These are phyloP conservation scores for Penicillium psychrofluorescens DNA, from an alignment of 495 filamentous ascomycete species.

Conservation along the genomic window DNA sequence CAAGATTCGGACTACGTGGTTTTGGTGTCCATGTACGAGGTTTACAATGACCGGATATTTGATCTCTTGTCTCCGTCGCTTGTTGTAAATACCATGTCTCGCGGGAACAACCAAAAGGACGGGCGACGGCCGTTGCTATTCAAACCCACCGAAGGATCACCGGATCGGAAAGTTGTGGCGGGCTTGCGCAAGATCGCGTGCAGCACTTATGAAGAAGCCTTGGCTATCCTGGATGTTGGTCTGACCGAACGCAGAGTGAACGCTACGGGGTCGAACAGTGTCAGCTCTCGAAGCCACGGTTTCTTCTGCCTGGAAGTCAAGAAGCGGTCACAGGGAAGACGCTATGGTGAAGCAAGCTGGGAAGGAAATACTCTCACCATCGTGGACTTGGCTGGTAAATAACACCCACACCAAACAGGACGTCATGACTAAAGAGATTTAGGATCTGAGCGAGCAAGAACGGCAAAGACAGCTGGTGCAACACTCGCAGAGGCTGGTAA, in stretches of 20 bases:
- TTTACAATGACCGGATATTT: slow-evolving; percentile 97
- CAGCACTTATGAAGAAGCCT: slow-evolving; percentile 73
- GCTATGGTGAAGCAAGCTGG: slow-evolving; percentile 55
- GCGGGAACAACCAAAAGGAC: slow-evolving; percentile 51
- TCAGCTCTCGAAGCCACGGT: slow-evolving; percentile 85
- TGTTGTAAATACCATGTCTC: slow-evolving; percentile 31
- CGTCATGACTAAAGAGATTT: slow-evolving; percentile 5
- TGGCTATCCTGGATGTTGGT: slow-evolving; percentile 87
- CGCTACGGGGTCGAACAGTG: slow-evolving; percentile 82
- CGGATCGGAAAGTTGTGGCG: slow-evolving; percentile 84
- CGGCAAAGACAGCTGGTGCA: slow-evolving; percentile 86
- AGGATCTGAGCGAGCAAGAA: slow-evolving; percentile 84
- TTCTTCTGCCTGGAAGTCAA: slow-evolving; percentile 96
- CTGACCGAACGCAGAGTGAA: slow-evolving; percentile 81
- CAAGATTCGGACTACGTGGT: slow-evolving; percentile 77
- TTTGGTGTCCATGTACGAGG: slow-evolving; percentile 95
- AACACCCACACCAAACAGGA: neutral
- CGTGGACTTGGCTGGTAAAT: slow-evolving; percentile 80
- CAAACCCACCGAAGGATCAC: slow-evolving; percentile 77
- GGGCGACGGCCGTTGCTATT: slow-evolving; percentile 72
- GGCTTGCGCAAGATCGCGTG: slow-evolving; percentile 88
- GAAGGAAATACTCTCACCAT: slow-evolving; percentile 75
- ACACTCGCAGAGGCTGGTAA: slow-evolving; percentile 93
- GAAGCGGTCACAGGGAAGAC: slow-evolving; percentile 54
- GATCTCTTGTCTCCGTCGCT: slow-evolving; percentile 67